Evolutionary conservation across 2,329 filamentous ascomycete genomes (phyloP).

Genomic region (Diaporthe sp.): DNA sequence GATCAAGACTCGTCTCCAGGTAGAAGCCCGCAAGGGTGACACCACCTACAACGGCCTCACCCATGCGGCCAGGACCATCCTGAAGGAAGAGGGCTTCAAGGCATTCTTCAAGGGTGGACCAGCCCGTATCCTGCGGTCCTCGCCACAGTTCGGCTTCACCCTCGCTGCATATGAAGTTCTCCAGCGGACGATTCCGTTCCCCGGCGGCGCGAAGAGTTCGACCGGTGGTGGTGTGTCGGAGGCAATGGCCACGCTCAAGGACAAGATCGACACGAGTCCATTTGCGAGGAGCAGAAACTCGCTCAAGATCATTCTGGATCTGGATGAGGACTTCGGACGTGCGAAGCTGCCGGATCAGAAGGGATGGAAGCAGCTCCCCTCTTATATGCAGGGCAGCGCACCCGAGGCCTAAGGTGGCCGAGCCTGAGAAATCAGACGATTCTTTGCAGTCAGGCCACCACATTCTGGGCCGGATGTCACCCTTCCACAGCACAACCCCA

Average conservation of each 20-base stretch:
- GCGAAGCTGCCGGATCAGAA: slow-evolving; percentile 68
- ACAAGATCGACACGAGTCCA: slow-evolving; percentile 66
- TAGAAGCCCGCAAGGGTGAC: slow-evolving; percentile 96
- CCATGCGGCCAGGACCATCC: slow-evolving; percentile 86
- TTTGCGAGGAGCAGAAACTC: slow-evolving; percentile 82
- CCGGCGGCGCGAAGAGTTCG: slow-evolving; percentile 65
- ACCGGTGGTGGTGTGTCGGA: slow-evolving; percentile 70
- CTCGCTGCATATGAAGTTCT: slow-evolving; percentile 94
- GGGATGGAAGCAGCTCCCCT: slow-evolving; percentile 64
- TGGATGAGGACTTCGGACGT: slow-evolving; percentile 92
- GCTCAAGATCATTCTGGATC: slow-evolving; percentile 92
- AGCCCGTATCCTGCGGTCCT: slow-evolving; percentile 93
- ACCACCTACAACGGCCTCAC: slow-evolving; percentile 86
- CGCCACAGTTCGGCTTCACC: slow-evolving; percentile 97
- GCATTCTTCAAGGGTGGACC: slow-evolving; percentile 99
- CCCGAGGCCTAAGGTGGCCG: slow-evolving; percentile 5
- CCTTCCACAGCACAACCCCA: slow-evolving; percentile 22
- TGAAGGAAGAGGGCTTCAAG: slow-evolving; percentile 89
- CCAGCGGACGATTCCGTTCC: slow-evolving; percentile 82
- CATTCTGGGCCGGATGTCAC: slow-evolving; percentile 31
- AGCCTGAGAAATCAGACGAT: slow-evolving; percentile 14
- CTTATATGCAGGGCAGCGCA: slow-evolving; percentile 56
- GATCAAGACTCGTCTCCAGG: slow-evolving; percentile 98
- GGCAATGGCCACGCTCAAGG: slow-evolving; percentile 70
- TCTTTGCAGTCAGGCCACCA: slow-evolving; percentile 32